Percentiles rank a stretch among this genome's conserved stretches.
Conservation (phyloP, 345 rosid genomes). For the Moringa oleifera region DNA sequence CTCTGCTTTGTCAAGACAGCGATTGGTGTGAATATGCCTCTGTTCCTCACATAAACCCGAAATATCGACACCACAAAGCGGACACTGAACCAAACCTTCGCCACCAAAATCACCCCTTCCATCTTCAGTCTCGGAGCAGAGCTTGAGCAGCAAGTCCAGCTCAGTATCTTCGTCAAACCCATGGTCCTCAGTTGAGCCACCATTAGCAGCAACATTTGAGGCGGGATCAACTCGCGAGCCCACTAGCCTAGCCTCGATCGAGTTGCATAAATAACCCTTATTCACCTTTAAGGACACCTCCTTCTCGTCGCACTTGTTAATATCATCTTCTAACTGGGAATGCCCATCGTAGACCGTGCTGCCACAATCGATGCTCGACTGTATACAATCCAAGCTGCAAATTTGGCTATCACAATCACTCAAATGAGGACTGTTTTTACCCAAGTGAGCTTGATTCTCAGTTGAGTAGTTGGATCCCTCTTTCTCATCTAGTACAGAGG, state of each 20-base stretch:
- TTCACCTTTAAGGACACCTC: constrained; percentile 25
- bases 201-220: not conserved
- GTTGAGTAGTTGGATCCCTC: not conserved
- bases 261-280: constrained; percentile 46
- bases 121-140: constrained; percentile 38
- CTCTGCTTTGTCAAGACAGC: constrained; percentile 62
- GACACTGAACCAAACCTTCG: constrained; percentile 44
- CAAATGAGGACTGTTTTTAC: too few species aligned
- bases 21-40: constrained; percentile 67
- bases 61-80: constrained; percentile 67
- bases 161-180: constrained; percentile 36
- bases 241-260: constrained; percentile 55
- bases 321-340: not conserved
- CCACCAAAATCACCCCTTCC: constrained; percentile 21
- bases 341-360: not conserved
- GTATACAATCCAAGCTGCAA: constrained; percentile 64
- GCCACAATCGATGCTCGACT: constrained; percentile 51
- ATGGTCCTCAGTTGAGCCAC: constrained; percentile 16
- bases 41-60: constrained; percentile 56
- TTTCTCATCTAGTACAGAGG: not conserved
- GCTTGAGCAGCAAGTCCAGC: constrained; percentile 54
- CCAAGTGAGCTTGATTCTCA: not conserved
- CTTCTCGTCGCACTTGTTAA: not conserved
- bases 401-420: constrained; percentile 15
- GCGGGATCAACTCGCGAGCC: constrained; percentile 23